phyloP scores from a whole-genome alignment of 495 filamentous ascomycete species.

The Aspergillus saccharolyticus region DNA sequence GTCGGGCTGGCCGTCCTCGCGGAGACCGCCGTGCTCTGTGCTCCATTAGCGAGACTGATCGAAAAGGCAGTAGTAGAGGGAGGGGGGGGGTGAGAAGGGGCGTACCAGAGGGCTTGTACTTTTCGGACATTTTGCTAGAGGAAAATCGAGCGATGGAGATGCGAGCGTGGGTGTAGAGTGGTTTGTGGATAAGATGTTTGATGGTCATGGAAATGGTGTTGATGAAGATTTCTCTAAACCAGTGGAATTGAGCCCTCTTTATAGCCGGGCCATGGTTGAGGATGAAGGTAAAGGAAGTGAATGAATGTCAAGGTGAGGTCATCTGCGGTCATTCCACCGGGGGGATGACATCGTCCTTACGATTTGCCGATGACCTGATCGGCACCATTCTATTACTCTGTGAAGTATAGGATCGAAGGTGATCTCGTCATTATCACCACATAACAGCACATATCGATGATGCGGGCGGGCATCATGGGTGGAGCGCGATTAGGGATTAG shows the following conservation, averaged over 20 bases:
- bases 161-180: not conserved
- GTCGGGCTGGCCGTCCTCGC: constrained; percentile 10
- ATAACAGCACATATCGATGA: no score
- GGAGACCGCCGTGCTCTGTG: constrained; percentile 8
- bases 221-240: not conserved
- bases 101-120: constrained; percentile 11
- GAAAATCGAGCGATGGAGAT: not conserved
- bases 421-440: no score
- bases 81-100: not conserved
- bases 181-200: not conserved
- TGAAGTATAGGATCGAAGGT: no score
- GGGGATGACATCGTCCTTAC: not conserved
- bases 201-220: not conserved
- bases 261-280: not conserved
- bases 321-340: not conserved
- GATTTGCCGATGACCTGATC: no score
- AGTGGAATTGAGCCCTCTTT: not conserved
- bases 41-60: no score
- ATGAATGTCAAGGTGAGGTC: not conserved
- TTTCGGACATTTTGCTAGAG: constrained; percentile 6
- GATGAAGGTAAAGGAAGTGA: not conserved
- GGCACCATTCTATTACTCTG: no score
- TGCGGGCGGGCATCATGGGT: not conserved
- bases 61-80: no score
- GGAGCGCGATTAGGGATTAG: not conserved